Base-by-base conservation (phyloP, 768 basidiomycete species). In the Boletus subparvulus region DNA sequence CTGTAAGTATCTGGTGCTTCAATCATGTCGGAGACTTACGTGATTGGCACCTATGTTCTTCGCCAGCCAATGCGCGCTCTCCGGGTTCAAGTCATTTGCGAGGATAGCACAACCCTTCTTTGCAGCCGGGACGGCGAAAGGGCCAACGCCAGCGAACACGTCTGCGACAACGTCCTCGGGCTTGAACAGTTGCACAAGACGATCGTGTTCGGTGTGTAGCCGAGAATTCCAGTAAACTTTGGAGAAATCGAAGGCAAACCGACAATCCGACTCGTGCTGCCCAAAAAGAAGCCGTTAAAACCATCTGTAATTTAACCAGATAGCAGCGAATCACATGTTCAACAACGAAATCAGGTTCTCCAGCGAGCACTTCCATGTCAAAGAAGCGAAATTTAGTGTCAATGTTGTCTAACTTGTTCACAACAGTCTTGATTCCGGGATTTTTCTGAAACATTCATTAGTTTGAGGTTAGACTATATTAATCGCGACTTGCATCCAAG, bases 201-300 rank as follows among this genome's bases (percentile, higher is more conserved):
- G 87, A 28, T 86, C 84, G 67, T 99, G 97, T 68, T 99, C 97
- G 5, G 86, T 85, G 55, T 93, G 90, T 36, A 99, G 76, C 37
- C 97, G 86, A 16, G 95, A 96, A 75, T 99, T 99, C 95, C 95
- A 99, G 73, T 99, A 99, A 13, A 98, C 97, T 67, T 86, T 80
- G 7, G 89, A 86, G 68, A 98, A 99, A 70, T 99, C 94, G 65
- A 99, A 98, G 2, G 81, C 87, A 73, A 98, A 98, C 33, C 77
- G 78, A 70, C 94, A 98, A 63, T 85, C 82, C 9, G 87, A 83
- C 77, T 99, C 96, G 60, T 80, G 80, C 94, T 97, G 65, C 46
- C 40, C 47, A 42, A 47, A 24, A 59, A 33, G 19, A 47, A 35
- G 16, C 19, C 16, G 36, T 65, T 6, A 53, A 48, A 47, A 40